phyloP scores from a whole-genome alignment of 208 protist genomes.

The Trypanosoma mega region DNA sequence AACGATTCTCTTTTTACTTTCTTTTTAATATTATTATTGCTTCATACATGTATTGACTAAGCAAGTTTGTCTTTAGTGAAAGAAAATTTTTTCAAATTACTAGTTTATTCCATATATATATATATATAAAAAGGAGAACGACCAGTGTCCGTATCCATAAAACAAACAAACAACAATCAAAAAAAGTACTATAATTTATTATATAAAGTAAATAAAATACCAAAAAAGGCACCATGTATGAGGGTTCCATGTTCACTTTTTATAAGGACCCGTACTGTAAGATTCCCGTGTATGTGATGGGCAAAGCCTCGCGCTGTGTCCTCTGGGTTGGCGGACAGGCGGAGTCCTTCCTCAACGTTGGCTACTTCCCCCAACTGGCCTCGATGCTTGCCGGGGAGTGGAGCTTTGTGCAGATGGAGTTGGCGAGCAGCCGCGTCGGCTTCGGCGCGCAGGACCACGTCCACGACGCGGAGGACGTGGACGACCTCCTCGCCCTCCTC shows the following conservation, averaged over 20 bases:
- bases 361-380: slow-evolving; percentile 52
- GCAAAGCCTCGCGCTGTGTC: slow-evolving; percentile 47
- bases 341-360: slow-evolving; percentile 62
- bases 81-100: no score
- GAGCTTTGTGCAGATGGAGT: slow-evolving; percentile 57
- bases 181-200: background rate
- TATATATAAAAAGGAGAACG: slow-evolving; percentile 9
- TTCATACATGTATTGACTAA: no score
- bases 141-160: no score
- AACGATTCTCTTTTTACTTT: background rate
- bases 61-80: no score
- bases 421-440: slow-evolving; percentile 60
- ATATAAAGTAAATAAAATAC: background rate
- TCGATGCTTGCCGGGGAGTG: slow-evolving; percentile 38
- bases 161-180: slow-evolving; percentile 3
- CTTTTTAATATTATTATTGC: background rate
- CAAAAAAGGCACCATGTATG: slow-evolving; percentile 9
- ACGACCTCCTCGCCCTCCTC: slow-evolving; percentile 55
- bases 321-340: slow-evolving; percentile 70
- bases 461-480: slow-evolving; percentile 69
- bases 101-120: no score
- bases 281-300: slow-evolving; percentile 61
- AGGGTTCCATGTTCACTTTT: slow-evolving; percentile 51
- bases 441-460: slow-evolving; percentile 54
- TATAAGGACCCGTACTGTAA: slow-evolving; percentile 60